A percentile compares a stretch with the other conserved stretches of the same genome.
Conservation (phyloP, 1,284 basidiomycete species). For the Chalciporus sp. region DNA sequence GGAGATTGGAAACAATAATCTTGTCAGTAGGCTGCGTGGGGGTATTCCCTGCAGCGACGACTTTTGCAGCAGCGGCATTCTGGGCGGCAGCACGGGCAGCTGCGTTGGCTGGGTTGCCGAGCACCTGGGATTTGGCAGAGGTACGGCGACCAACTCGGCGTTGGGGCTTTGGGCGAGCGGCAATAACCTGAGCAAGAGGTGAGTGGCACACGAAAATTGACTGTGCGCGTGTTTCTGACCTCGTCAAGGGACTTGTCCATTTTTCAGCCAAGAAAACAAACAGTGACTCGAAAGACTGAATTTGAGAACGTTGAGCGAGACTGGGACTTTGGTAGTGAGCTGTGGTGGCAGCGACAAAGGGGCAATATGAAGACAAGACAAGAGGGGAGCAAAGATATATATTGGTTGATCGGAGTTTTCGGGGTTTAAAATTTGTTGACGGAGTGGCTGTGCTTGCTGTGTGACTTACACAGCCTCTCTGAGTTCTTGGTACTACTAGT, state of each 20-base stretch:
- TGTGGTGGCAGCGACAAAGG: constrained; percentile 30
- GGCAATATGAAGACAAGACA: constrained; percentile 24
- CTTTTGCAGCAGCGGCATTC: constrained; percentile 42
- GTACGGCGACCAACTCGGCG: constrained; percentile 53
- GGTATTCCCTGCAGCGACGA: constrained; percentile 38
- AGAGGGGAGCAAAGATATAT: constrained; percentile 14
- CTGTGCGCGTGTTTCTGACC: constrained; percentile 46
- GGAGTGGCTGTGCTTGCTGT: constrained; percentile 6
- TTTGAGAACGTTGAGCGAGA: background rate
- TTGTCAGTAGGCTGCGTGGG: constrained; percentile 67
- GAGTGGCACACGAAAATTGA: constrained; percentile 21
- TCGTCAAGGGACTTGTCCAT: constrained; percentile 93
- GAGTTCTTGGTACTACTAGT: background rate
- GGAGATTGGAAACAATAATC: constrained; percentile 96
- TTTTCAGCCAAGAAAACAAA: constrained; percentile 15
- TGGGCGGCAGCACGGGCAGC: constrained; percentile 52
- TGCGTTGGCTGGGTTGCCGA: constrained; percentile 55
- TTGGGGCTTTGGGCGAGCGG: constrained; percentile 54
- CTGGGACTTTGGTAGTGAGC: background rate
- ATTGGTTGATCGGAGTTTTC: constrained; percentile 29
- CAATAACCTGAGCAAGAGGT: constrained; percentile 65
- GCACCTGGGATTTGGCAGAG: constrained; percentile 50
- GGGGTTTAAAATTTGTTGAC: constrained; percentile 19
- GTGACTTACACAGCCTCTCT: constrained; percentile 13
- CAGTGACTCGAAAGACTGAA: background rate